Evolutionary conservation across 257 asterid genomes (phyloP).

Genomic region (Salvia splendens): DNA sequence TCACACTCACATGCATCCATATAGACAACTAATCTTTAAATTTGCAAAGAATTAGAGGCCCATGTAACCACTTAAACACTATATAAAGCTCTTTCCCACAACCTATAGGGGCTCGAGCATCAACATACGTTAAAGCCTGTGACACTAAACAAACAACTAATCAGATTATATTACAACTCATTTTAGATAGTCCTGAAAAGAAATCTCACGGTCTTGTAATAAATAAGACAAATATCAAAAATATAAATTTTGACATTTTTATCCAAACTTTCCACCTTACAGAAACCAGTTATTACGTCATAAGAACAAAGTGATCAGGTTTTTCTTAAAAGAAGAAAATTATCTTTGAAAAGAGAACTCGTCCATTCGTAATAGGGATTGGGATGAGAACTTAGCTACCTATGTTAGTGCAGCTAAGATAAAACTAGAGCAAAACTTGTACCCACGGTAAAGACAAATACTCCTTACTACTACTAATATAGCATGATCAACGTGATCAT

Average conservation of each 20-base stretch:
- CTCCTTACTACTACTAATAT: background rate
- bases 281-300: background rate
- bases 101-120: slow-evolving; percentile 16
- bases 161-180: background rate
- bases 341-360: background rate
- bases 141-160: slow-evolving; percentile 6
- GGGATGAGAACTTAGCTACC: background rate
- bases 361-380: background rate
- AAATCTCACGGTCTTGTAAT: background rate
- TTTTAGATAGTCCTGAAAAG: background rate
- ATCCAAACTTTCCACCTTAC: background rate
- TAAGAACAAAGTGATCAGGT: background rate
- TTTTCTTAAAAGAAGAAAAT: background rate
- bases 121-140: background rate
- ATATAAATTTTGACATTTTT: background rate
- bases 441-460: slow-evolving; percentile 1
- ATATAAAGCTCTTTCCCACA: background rate
- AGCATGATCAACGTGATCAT: background rate
- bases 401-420: background rate
- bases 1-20: background rate
- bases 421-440: background rate
- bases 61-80: background rate
- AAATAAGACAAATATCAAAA: background rate
- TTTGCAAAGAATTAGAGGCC: background rate
- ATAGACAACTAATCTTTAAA: background rate